phyloP scores from a whole-genome alignment of 306 rosid species.

The Lupinus albus region DNA sequence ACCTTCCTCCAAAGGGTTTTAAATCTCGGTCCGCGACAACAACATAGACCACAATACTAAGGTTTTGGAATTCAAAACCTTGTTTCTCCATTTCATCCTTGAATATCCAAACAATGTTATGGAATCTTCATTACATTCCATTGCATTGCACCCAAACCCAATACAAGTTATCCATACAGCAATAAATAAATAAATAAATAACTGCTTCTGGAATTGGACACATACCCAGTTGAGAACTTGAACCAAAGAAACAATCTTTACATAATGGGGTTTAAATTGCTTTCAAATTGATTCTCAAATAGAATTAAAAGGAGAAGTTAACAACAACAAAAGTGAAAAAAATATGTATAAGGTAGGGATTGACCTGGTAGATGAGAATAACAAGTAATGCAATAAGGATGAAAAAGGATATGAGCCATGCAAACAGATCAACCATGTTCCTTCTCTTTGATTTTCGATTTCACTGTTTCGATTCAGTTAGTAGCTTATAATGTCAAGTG shows the following conservation, averaged over 20 bases:
- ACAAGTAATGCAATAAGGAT: slow-evolving; percentile 72
- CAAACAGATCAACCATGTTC: slow-evolving; percentile 74
- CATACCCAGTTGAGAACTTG: slow-evolving; percentile 37
- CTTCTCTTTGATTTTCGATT: slow-evolving; percentile 24
- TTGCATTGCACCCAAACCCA: neutral
- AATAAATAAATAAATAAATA: neutral
- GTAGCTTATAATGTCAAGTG: slow-evolving; percentile 13
- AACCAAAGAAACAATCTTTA: slow-evolving; percentile 6
- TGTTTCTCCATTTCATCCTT: too few species aligned
- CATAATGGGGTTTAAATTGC: slow-evolving; percentile 27
- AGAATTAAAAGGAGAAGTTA: neutral
- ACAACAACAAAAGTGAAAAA: neutral
- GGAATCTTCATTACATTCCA: too few species aligned
- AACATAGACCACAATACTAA: too few species aligned
- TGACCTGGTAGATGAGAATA: slow-evolving; percentile 80
- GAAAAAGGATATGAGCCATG: slow-evolving; percentile 94
- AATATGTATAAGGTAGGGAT: slow-evolving; percentile 18
- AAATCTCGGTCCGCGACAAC: too few species aligned
- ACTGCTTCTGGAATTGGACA: slow-evolving; percentile 1
- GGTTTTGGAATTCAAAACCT: too few species aligned
- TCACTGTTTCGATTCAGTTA: slow-evolving; percentile 2
- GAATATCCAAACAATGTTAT: too few species aligned
- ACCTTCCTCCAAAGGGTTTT: too few species aligned
- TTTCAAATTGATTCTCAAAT: slow-evolving; percentile 12
- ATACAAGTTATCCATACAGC: neutral